Evolutionary conservation across 1,284 basidiomycete species (phyloP), one percentile per base, ranked within the genome.

Genomic region (Boletellus deceptivus): DNA sequence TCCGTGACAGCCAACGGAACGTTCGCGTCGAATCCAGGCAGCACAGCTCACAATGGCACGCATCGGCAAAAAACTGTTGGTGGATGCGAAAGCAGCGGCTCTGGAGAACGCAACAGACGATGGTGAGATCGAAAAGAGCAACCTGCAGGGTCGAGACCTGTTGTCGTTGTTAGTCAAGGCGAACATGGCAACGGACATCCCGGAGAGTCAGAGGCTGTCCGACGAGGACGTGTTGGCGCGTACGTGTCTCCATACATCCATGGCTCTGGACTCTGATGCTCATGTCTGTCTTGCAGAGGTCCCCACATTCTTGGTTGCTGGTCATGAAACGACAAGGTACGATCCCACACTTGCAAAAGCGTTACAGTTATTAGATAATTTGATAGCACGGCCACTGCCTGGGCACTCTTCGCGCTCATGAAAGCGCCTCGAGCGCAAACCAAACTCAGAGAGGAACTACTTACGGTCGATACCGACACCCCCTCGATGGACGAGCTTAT

Each of bases 291-390:
- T 22, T 9, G 24, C 54, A 73, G 74, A 75, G 65, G 62, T 75
- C 18, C 69, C 65, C 2, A 67, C 63, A 8, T 60, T 53, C 42
- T 31, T 88, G 8, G 71, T 81, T 8, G 83, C 84, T 4, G 91
- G 91, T 0, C 88, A 92, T 65, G 91, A 93, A 65, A 93, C 92
- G 0, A 86, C 84, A 0, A 82, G 84, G 79, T 78, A 59, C 9
- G 51, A 33, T 35, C 6, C 16, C 6, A 10, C 13, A 0, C 14
- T 35, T 16, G 5, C 5, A 8, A 1, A 36, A 22, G 2, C 2
- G 6, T 6, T 34, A 13, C 13, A 2, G 13, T 2, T 16, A 16
- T 34, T 16, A 14, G 33, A 35, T 0, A 9, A 24, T 17, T 4
- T 14, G 13, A 40, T 17, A 77, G 81, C 41, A 81, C 79, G 0